Evolutionary conservation across 2,329 filamentous ascomycete species (phyloP).

Genomic region (Aspergillus neoniger): DNA sequence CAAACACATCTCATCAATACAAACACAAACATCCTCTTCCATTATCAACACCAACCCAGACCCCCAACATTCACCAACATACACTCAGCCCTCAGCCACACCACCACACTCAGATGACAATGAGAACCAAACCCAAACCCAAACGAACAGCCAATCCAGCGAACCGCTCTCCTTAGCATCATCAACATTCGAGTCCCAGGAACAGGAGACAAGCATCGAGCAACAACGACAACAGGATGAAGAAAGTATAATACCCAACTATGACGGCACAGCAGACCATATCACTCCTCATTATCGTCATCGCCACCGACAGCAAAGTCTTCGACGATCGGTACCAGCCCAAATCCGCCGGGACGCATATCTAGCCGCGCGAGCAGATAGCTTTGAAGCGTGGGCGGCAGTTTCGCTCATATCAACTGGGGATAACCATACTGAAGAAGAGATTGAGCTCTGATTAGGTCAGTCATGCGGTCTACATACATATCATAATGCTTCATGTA

Average conservation of each 20-base stretch:
- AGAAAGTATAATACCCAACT: background rate
- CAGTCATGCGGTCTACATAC: background rate
- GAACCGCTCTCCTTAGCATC: conserved; percentile 26
- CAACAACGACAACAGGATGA: background rate
- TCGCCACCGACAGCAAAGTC: background rate
- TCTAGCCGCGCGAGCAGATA: conserved; percentile 43
- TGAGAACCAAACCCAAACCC: conserved; percentile 1
- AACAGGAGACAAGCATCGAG: background rate
- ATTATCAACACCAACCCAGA: background rate
- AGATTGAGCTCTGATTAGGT: conserved; percentile 43
- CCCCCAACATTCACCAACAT: background rate
- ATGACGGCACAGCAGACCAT: background rate
- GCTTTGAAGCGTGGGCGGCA: conserved; percentile 46
- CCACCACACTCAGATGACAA: background rate
- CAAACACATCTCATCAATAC: background rate
- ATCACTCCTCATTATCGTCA: background rate
- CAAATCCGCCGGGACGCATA: conserved; percentile 39
- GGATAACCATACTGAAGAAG: conserved; percentile 45
- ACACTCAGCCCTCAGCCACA: background rate
- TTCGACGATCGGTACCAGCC: conserved; percentile 21
- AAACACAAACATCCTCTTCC: background rate
- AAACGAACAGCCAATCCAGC: conserved; percentile 18
- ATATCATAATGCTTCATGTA: background rate
- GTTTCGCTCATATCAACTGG: conserved; percentile 47
- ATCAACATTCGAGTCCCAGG: conserved; percentile 31